These are phyloP conservation scores for Ustilago loliicola DNA, from an alignment of 1,284 basidiomycete genomes.

Conservation along the genomic window DNA sequence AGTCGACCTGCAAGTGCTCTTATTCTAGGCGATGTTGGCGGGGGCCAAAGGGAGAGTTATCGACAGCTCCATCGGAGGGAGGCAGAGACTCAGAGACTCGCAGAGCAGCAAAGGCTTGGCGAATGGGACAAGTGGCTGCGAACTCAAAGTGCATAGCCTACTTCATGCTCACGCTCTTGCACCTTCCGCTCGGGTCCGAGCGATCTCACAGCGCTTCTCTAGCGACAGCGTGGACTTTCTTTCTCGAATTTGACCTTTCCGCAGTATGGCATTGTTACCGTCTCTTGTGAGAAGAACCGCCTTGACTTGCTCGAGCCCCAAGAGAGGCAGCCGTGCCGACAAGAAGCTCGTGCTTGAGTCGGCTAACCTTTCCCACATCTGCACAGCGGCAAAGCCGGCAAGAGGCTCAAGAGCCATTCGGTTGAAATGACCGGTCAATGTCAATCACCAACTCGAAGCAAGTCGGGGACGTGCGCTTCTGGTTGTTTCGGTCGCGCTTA, in stretches of 20 bases:
- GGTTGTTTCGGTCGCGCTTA: not conserved
- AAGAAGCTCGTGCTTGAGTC: not conserved
- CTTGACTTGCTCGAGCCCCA: not conserved
- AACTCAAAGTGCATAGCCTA: not conserved
- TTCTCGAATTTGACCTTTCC: not conserved
- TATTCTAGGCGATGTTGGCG: too few relatives aligned
- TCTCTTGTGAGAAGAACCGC: not conserved
- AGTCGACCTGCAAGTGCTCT: too few relatives aligned
- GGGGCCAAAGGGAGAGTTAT: too few relatives aligned
- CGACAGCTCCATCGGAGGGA: not conserved
- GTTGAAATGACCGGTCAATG: slow-evolving; percentile 2
- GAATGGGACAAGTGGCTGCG: not conserved
- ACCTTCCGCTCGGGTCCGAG: not conserved
- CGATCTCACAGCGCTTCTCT: not conserved
- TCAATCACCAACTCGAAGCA: not conserved
- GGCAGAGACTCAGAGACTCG: not conserved
- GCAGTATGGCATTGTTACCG: not conserved
- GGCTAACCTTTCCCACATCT: not conserved
- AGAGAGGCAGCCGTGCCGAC: not conserved
- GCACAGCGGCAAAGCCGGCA: not conserved
- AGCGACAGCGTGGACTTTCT: not conserved
- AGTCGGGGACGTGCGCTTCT: slow-evolving; percentile 2
- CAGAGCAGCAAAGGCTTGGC: not conserved
- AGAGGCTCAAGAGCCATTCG: not conserved
- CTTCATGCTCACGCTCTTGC: not conserved